Conservation (phyloP, 805 yeast genomes). For the Priceomyces medius region DNA sequence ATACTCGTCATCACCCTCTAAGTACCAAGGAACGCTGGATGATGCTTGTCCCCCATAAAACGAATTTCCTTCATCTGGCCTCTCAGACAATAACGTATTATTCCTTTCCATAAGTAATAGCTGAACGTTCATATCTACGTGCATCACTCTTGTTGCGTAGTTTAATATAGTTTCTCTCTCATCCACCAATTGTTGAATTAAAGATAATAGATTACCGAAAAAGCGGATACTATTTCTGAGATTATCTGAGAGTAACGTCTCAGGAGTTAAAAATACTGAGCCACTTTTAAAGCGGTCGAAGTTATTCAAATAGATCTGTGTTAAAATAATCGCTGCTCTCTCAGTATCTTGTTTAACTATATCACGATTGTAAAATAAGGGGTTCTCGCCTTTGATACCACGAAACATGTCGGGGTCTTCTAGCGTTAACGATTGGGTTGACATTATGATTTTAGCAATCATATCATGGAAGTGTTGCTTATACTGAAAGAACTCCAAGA, state of each 20-base stretch:
- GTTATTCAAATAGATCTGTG: slow-evolving; percentile 45
- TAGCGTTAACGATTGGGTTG: slow-evolving; percentile 66
- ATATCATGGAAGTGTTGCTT: slow-evolving; percentile 72
- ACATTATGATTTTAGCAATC: slow-evolving; percentile 58
- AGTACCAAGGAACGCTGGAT: slow-evolving; percentile 64
- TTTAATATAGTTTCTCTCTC: slow-evolving; percentile 69
- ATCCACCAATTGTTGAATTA: slow-evolving; percentile 60
- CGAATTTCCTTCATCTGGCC: slow-evolving; percentile 36
- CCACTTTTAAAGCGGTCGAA: slow-evolving; percentile 35
- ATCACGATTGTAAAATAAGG: slow-evolving; percentile 39
- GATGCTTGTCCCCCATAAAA: slow-evolving; percentile 35
- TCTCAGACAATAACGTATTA: slow-evolving; percentile 36
- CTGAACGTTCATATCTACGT: slow-evolving; percentile 64
- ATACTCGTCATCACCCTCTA: slow-evolving; percentile 64
- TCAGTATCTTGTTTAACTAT: slow-evolving; percentile 43
- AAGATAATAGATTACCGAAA: slow-evolving; percentile 31
- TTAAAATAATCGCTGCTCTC: slow-evolving; percentile 48
- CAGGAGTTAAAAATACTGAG: slow-evolving; percentile 38
- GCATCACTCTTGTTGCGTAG: slow-evolving; percentile 77
- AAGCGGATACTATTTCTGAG: slow-evolving; percentile 36
- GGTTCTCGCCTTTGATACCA: slow-evolving; percentile 57
- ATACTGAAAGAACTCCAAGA: slow-evolving; percentile 68
- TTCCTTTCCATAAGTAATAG: slow-evolving; percentile 49
- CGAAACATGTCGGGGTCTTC: slow-evolving; percentile 75
- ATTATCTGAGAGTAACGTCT: slow-evolving; percentile 37